Conservation (phyloP, 2,329 filamentous ascomycete species). For the Ophiocordyceps sinensis region DNA sequence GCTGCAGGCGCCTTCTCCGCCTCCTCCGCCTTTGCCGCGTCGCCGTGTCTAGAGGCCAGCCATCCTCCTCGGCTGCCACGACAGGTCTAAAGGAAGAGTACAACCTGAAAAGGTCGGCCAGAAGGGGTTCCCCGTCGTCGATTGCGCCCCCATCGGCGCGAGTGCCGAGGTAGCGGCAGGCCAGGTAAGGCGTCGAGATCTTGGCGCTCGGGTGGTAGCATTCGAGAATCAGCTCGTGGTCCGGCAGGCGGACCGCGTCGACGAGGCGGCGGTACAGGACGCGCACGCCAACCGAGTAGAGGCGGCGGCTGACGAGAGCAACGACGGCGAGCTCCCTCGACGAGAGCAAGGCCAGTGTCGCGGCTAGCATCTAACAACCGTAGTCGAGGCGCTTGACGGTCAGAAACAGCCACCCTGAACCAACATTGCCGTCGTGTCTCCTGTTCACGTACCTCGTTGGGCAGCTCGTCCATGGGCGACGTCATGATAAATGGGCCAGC, state of each 20-base stretch:
- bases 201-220: conserved; percentile 62
- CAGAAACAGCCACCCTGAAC: background rate
- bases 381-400: background rate
- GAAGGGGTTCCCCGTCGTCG: conserved; percentile 3
- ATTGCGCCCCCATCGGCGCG: conserved; percentile 8
- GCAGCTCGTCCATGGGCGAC: background rate
- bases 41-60: conserved; percentile 17
- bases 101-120: conserved; percentile 33
- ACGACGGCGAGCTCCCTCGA: conserved; percentile 40
- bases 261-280: conserved; percentile 52
- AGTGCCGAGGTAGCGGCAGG: conserved; percentile 52
- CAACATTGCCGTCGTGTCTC: too few relatives aligned
- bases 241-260: conserved; percentile 10
- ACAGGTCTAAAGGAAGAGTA: conserved; percentile 61
- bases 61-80: conserved; percentile 31
- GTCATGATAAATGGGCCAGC: too few relatives aligned
- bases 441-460: conserved; percentile 1
- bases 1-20: background rate
- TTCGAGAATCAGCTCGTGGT: conserved; percentile 56
- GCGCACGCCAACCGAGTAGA: conserved; percentile 47
- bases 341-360: conserved; percentile 29
- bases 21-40: conserved; percentile 8
- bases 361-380: background rate
- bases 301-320: conserved; percentile 43
- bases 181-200: conserved; percentile 51